Conservation (phyloP, 805 yeast genomes). For the Scheffersomyces coipomensis region DNA sequence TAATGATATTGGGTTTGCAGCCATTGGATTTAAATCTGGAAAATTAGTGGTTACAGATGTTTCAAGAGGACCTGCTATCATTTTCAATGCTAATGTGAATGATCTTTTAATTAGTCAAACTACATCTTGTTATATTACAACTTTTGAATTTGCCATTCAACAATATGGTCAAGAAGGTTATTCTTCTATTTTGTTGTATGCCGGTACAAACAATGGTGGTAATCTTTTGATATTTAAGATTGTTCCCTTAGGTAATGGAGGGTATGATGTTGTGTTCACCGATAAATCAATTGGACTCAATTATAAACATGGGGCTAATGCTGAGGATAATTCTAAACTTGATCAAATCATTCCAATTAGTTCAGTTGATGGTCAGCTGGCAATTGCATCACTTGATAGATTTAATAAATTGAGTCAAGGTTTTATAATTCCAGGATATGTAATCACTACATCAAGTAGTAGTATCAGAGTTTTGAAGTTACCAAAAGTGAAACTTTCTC, state of each 20-base stretch:
- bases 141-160: conserved; percentile 72
- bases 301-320: conserved; percentile 36
- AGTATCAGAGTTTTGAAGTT: conserved; percentile 65
- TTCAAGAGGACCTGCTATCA: conserved; percentile 72
- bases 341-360: conserved; percentile 57
- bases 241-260: conserved; percentile 57
- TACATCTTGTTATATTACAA: conserved; percentile 45
- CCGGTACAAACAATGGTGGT: conserved; percentile 78
- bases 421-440: conserved; percentile 55
- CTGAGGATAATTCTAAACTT: conserved; percentile 51
- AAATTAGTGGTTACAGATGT: conserved; percentile 67
- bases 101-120: conserved; percentile 30
- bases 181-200: conserved; percentile 68
- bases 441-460: conserved; percentile 52
- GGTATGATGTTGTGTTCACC: conserved; percentile 57
- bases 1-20: conserved; percentile 81
- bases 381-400: conserved; percentile 58
- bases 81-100: conserved; percentile 36
- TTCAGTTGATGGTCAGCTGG: conserved; percentile 58
- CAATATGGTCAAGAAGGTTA: conserved; percentile 63
- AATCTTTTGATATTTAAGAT: conserved; percentile 62
- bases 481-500: conserved; percentile 62
- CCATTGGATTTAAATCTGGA: conserved; percentile 77
- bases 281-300: conserved; percentile 40
- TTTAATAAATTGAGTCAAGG: conserved; percentile 64